These are phyloP conservation scores for Pestalotiopsis sp. DNA, from an alignment of 2,329 filamentous ascomycete species.

Conservation along the genomic window DNA sequence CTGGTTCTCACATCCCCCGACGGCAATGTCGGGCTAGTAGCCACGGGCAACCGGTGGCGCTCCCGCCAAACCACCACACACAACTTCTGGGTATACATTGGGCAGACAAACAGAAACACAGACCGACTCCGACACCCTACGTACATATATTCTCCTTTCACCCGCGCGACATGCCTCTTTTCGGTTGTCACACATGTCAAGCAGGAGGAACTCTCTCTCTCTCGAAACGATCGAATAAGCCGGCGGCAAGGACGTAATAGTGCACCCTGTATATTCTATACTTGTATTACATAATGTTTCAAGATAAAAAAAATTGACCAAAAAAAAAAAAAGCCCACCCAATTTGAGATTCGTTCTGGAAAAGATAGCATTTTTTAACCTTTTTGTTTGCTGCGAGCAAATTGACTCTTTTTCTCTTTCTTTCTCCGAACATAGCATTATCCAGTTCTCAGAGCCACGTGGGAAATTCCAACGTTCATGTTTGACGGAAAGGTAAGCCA, in stretches of 20 bases:
- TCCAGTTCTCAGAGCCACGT: too few species aligned
- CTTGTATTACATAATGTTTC: constrained; percentile 12
- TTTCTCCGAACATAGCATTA: too few species aligned
- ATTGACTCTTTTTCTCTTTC: too few species aligned
- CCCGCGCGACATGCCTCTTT: neutral
- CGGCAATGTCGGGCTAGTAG: constrained; percentile 1
- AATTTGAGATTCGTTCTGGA: neutral
- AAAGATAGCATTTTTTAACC: too few species aligned
- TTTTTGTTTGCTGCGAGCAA: too few species aligned
- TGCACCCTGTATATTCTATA: constrained; percentile 13
- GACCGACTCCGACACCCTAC: neutral
- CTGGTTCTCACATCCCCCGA: constrained; percentile 10
- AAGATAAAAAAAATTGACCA: neutral
- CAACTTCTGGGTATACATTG: constrained; percentile 21
- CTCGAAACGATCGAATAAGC: neutral
- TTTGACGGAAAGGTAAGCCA: too few species aligned
- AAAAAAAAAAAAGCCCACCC: neutral
- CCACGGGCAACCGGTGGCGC: constrained; percentile 9
- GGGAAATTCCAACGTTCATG: too few species aligned
- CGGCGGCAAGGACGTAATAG: constrained; percentile 3
- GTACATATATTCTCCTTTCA: constrained; percentile 7
- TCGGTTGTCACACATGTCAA: neutral
- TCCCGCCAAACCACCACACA: constrained; percentile 10
- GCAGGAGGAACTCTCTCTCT: neutral
- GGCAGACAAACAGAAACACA: neutral